These are phyloP conservation scores for Aspergillus terreus DNA, from an alignment of 2,329 filamentous ascomycete species.

Conservation along the genomic window DNA sequence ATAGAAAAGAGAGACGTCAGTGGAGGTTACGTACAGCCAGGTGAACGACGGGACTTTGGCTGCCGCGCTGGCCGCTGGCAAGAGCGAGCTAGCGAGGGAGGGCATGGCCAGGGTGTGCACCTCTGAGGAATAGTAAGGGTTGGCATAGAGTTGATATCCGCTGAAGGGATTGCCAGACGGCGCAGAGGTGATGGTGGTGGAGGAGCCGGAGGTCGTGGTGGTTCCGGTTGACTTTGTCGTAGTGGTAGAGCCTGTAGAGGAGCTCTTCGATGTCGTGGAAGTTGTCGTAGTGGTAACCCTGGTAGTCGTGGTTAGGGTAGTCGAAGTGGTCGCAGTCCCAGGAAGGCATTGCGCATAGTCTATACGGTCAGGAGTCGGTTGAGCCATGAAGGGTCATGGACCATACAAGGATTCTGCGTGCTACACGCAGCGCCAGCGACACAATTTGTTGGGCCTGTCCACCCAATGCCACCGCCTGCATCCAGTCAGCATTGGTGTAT, in stretches of 20 bases:
- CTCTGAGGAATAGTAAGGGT: constrained; percentile 53
- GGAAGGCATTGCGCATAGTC: constrained; percentile 4
- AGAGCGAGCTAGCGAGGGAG: constrained; percentile 54
- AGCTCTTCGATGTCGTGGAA: not conserved
- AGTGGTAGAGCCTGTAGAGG: not conserved
- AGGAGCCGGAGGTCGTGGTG: not conserved
- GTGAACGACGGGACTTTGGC: constrained; percentile 51
- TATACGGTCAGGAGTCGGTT: not conserved
- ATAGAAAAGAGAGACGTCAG: not conserved
- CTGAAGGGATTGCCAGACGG: constrained; percentile 29
- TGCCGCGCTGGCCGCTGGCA: constrained; percentile 47
- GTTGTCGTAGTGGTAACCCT: not conserved
- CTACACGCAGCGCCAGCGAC: not conserved
- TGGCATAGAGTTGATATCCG: constrained; percentile 49
- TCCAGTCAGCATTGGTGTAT: not conserved
- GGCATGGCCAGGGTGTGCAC: constrained; percentile 58
- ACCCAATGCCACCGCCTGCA: constrained; percentile 1
- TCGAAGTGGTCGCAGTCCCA: not conserved
- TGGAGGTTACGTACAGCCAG: constrained; percentile 46
- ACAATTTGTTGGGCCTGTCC: not conserved
- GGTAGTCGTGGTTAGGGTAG: not conserved
- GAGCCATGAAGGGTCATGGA: too few relatives aligned
- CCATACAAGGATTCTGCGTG: constrained; percentile 3
- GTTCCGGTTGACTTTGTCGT: not conserved
- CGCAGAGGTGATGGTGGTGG: not conserved